Evolutionary conservation across 176 grass and related monocot species (phyloP).

Genomic region (Sorghum bicolor): Sorghum_bicolor_NCBIv3 NC_012870.2:6177501-6178000

Average conservation of each 20-base stretch:
- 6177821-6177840: too few species aligned
- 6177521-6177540: not conserved
- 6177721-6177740: not conserved
- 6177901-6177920: too few species aligned
- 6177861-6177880: too few species aligned
- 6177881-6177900: too few species aligned
- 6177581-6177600: slow-evolving; percentile 1
- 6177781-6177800: too few species aligned
- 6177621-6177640: not conserved
- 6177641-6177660: not conserved
- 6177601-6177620: not conserved
- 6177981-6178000: too few species aligned
- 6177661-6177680: not conserved
- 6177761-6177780: not conserved
- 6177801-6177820: too few species aligned
- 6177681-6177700: not conserved
- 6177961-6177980: too few species aligned
- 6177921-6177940: too few species aligned
- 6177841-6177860: too few species aligned
- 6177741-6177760: not conserved
- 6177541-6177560: slow-evolving; percentile 10
- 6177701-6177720: not conserved
- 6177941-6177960: too few species aligned
- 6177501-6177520: slow-evolving; percentile 23
- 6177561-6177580: slow-evolving; percentile 9